Evolutionary conservation across 176 grass and related monocot genomes (phyloP).

Genomic region (Dendrocalamus sinicus): DNA sequence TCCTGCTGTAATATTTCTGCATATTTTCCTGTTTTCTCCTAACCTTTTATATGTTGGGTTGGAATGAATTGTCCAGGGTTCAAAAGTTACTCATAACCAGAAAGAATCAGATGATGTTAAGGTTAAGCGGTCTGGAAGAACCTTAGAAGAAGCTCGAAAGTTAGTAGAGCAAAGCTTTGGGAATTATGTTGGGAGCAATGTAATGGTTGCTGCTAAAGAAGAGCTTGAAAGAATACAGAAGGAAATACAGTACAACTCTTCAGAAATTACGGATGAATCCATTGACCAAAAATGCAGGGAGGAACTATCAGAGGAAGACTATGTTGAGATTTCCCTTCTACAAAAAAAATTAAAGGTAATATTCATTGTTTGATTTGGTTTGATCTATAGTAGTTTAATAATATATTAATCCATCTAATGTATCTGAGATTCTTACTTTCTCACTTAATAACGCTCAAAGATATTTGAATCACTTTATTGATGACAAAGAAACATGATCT

Average conservation of each 20-base stretch:
- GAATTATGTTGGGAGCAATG: conserved; percentile 98
- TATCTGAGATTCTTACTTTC: neutral
- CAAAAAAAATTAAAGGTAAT: conserved; percentile 80
- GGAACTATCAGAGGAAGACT: conserved; percentile 76
- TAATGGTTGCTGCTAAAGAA: conserved; percentile 90
- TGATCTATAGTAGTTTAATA: conserved; percentile 25
- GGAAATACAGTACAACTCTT: conserved; percentile 80
- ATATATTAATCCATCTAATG: conserved; percentile 15
- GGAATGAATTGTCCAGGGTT: conserved; percentile 58
- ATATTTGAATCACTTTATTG: neutral
- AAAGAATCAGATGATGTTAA: conserved; percentile 64
- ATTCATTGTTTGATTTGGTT: conserved; percentile 35
- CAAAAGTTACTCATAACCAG: conserved; percentile 82
- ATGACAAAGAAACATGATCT: conserved; percentile 29
- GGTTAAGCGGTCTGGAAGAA: conserved; percentile 69
- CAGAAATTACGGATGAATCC: conserved; percentile 88
- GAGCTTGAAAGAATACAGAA: conserved; percentile 83
- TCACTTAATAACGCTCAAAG: neutral
- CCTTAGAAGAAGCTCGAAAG: conserved; percentile 95
- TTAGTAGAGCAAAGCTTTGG: conserved; percentile 97
- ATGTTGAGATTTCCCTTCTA: conserved; percentile 83
- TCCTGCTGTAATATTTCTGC: conserved; percentile 27
- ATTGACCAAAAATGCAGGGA: conserved; percentile 86
- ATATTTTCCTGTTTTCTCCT: conserved; percentile 35
- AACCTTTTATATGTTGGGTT: conserved; percentile 38